Evolutionary conservation across 2,329 filamentous ascomycete species (phyloP), one percentile per base, ranked within the genome.

Genomic region (Alternaria infectoria): DNA sequence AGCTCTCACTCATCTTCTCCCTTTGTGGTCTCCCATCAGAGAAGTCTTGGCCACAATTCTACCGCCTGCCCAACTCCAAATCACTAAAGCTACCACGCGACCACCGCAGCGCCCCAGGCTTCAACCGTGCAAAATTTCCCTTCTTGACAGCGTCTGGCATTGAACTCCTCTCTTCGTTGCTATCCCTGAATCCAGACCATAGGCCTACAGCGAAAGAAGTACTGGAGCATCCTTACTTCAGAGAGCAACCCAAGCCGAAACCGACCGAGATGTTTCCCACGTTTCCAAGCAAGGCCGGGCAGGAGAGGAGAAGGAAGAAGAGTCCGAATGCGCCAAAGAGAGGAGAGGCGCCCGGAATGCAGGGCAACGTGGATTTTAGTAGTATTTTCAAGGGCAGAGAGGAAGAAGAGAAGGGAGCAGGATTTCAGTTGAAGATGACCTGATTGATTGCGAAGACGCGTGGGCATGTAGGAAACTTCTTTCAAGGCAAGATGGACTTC

Each of bases 201-300:
- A 85, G 96, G 17, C 93, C 93, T 0, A 86, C 87, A 2, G 93
- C 95, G 1, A 83, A 83, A 54, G 87, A 93, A 63, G 89, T 96
- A 77, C 85, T 98, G 36, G 83, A 86, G 51, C 93, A 97, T 79
- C 85, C 89, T 36, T 99, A 97, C 79, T 99, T 99, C 80, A 84
- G 80, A 17, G 94, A 98, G 81, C 91, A 96, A 70, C 96, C 96
- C 1, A 91, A 91, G 64, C 93, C 94, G 2, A 98, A 98, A 82
- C 89, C 91, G 8, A 91, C 93, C 77, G 91, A 91, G 72, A 91
- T 99, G 90, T 98, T 99, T 77, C 96, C 96, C 3, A 98, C 96
- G 0, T 99, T 98, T 78, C 96, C 96, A 0, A 96, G 92, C 72
- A 97, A 97, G 80, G 96, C 96, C 0, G 93, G 93, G 2, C 91